Percentiles rank a stretch among this genome's conserved stretches.
Evolutionary conservation across 208 protist species (phyloP).

Genomic region (Crithidia expoeki): DNA sequence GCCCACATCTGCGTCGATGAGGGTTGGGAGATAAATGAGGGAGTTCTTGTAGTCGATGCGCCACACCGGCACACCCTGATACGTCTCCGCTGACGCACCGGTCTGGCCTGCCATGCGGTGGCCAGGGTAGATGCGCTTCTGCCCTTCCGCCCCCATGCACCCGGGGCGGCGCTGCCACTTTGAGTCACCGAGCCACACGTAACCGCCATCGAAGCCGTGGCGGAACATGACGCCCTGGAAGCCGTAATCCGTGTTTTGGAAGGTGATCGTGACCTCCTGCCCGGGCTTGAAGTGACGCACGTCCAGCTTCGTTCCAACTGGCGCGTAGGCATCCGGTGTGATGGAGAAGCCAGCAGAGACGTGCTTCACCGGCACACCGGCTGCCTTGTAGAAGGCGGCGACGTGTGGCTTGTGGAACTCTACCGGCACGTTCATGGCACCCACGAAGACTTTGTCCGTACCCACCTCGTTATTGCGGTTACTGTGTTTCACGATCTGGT

Average conservation of each 20-base stretch:
- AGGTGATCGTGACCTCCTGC: slow-evolving; percentile 92
- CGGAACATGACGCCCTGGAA: slow-evolving; percentile 93
- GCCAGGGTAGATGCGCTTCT: slow-evolving; percentile 92
- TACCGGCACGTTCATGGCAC: slow-evolving; percentile 91
- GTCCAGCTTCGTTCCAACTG: slow-evolving; percentile 92
- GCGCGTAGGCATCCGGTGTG: slow-evolving; percentile 91
- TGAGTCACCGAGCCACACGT: slow-evolving; percentile 92
- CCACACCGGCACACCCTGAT: slow-evolving; percentile 90
- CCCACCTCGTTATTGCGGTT: slow-evolving; percentile 78
- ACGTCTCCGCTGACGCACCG: slow-evolving; percentile 86
- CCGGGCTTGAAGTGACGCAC: slow-evolving; percentile 94
- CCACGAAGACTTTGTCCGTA: slow-evolving; percentile 87
- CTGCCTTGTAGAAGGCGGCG: slow-evolving; percentile 86
- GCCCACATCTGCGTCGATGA: slow-evolving; percentile 88
- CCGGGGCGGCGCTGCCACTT: slow-evolving; percentile 93
- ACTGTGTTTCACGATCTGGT: slow-evolving; percentile 90
- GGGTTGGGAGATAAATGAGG: slow-evolving; percentile 89
- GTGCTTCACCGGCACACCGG: slow-evolving; percentile 92
- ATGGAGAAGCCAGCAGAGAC: slow-evolving; percentile 84
- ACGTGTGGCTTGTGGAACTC: slow-evolving; percentile 94
- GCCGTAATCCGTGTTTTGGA: slow-evolving; percentile 94
- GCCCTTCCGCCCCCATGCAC: slow-evolving; percentile 88
- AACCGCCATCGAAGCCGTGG: slow-evolving; percentile 92
- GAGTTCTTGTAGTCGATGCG: slow-evolving; percentile 95
- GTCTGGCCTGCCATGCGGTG: slow-evolving; percentile 92